Conservation (phyloP, 345 rosid species). For the Citropsis articulata region DNA sequence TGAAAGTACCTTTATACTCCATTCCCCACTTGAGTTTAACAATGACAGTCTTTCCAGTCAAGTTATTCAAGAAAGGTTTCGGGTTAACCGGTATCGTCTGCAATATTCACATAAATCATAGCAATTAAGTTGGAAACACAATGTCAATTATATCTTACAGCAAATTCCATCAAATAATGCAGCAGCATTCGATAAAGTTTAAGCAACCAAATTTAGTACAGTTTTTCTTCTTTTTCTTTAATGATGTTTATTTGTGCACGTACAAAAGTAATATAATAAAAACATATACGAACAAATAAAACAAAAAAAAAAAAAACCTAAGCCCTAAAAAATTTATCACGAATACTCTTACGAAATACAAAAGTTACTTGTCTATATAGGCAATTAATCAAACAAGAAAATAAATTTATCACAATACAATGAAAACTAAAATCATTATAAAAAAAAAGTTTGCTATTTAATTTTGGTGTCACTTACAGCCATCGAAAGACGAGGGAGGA, state of each 20-base stretch:
- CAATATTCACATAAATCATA: neutral
- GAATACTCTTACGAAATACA: neutral
- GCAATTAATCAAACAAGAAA: neutral
- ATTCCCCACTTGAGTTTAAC: conserved; percentile 23
- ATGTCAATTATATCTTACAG: neutral
- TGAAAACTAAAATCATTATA: no score
- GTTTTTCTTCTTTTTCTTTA: no score
- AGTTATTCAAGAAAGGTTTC: conserved; percentile 17
- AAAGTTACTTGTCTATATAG: neutral
- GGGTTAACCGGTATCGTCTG: conserved; percentile 21
- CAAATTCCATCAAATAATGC: neutral
- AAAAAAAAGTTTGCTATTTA: no score
- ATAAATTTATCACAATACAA: neutral
- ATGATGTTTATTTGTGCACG: no score
- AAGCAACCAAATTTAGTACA: neutral
- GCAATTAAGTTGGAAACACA: neutral
- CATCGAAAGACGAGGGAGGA: conserved; percentile 11
- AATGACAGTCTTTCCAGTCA: conserved; percentile 21
- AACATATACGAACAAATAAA: neutral
- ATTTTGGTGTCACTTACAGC: conserved; percentile 24
- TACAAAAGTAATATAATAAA: neutral
- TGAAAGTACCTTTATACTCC: conserved; percentile 18
- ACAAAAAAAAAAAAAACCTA: neutral
- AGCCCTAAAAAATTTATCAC: neutral
- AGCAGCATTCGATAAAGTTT: neutral